Evolutionary conservation across 148 eudicot species (phyloP), one percentile per base, ranked within the genome.

Genomic region (Persicaria tinctoria): DNA sequence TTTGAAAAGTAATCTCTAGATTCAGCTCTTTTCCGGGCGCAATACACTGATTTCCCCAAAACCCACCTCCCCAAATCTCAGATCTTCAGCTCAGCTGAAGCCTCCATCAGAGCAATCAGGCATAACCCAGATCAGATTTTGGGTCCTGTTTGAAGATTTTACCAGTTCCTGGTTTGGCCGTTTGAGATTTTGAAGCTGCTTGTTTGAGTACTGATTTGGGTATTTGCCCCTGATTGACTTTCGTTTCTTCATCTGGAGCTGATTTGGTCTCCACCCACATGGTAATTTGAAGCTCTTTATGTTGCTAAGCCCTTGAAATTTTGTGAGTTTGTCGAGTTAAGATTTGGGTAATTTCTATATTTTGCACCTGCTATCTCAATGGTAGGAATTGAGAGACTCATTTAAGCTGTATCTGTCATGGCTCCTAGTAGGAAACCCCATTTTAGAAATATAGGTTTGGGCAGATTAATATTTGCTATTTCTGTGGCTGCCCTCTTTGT

Each of bases 361-460:
- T 44, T 16, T 9, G 57, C 13, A 16, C 57, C 11, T 16, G 57
- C 57, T 53, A 16, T 53, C 41, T 32, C 57, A 16, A 53, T 23
- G n/a, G 27, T 79, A 32, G 41, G 2, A 32, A 70, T 68, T 14
- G 57, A 76, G 56, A 41, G 41, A 48, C 73, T 82, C 69, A 77
- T 53, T 53, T 32, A 32, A 32, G 41, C 62, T 57, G 51, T 54
- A 70, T 64, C 18, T 55, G 6, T 17, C n/a, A 87, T 87, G 89
- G 86, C 87, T 80, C 44, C 63, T 8, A 75, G 57, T 76, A 90
- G 78, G 82, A 91, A 83, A 83, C 73, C 81, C 51, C 75, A 85
- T 16, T 70, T 78, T 69, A 88, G 84, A 86, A 80, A 80, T 32
- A 83, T 80, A n/a, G 80, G 80, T 68, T 76, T 83, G 27, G 83